Base-by-base conservation (phyloP, 257 asterid species). In the Schizonepeta tenuifolia region DNA sequence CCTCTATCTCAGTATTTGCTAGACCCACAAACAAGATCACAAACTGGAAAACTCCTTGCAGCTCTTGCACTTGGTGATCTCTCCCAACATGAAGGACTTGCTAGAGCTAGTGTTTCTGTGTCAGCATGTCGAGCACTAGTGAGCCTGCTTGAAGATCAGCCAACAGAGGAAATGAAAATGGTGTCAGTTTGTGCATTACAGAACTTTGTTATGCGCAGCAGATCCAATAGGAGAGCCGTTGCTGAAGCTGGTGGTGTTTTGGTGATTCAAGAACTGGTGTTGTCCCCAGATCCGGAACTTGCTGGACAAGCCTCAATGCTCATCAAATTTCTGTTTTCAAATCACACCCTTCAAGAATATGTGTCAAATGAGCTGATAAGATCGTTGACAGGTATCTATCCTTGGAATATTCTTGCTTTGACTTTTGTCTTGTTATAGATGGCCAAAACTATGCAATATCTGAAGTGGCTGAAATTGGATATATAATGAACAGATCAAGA, bases 41-140 rank as follows among this genome's bases (percentile, higher is more conserved):
- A 84, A 59, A 71, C 87, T 12, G 83, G 89, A 71, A 85, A 76
- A 84, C 93, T 92, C 82, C 84, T 92, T 47, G 93, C 93, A 33
- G 87, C 96, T 67, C 96, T 92, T 70, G 86, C 93, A 69, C 96
- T 92, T 65, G 96, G 97, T 43, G 88, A 92, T 65, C 96, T 92
- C 72, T 92, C 97, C 6, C 97, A 89, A 80, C 95, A 92, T 51
- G 96, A 89, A 79, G 96, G 96, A 70, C 92, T 89, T 53, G 89
- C 97, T 31, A 81, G 95, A 77, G 80, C 96, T 56, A 89, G 86
- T 81, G 88, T 83, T 79, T 84, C 97, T 65, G 90, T 71, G 79
- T 81, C 84, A 61, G 97, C 96, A 24, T 92, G 97, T 68, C 90
- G 90, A 75, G 93, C 97, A 65, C 73, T 92, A 57, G 77, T 88